A percentile compares a stretch with the other conserved stretches of the same genome.
Evolutionary conservation across 2,329 filamentous ascomycete species (phyloP).

Genomic region (Phoma herbarum): DNA sequence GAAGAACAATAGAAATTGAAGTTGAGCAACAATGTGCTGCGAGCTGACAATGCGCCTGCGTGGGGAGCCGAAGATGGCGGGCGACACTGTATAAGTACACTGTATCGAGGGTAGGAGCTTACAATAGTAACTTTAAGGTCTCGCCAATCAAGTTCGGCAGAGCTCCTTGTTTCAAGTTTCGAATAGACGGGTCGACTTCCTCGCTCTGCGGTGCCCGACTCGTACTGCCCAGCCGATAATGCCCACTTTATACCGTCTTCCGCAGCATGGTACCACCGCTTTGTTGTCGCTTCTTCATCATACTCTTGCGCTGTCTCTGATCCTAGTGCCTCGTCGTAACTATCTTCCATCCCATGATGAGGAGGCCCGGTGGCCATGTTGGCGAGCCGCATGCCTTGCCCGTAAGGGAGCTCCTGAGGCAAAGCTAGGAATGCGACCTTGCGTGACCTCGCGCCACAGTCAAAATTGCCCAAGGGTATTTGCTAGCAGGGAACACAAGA

Average conservation of each 20-base stretch:
- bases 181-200: constrained; percentile 38
- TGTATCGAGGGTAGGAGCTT: constrained; percentile 35
- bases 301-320: constrained; percentile 27
- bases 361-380: constrained; percentile 33
- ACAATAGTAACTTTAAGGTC: constrained; percentile 35
- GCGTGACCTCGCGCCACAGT: constrained; percentile 33
- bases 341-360: constrained; percentile 39
- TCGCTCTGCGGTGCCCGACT: constrained; percentile 40
- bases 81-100: constrained; percentile 46
- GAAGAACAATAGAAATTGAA: constrained; percentile 41
- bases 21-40: constrained; percentile 36
- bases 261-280: constrained; percentile 32
- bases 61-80: constrained; percentile 36
- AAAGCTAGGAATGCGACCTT: constrained; percentile 42
- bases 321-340: constrained; percentile 36
- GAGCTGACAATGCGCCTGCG: constrained; percentile 45
- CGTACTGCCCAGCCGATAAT: constrained; percentile 34
- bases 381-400: constrained; percentile 34
- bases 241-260: constrained; percentile 42
- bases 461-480: constrained; percentile 34
- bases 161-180: constrained; percentile 50
- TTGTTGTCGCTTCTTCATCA: constrained; percentile 33
- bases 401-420: constrained; percentile 29
- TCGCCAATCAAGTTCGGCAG: constrained; percentile 43
- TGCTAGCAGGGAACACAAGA: constrained; percentile 36